phyloP scores from a whole-genome alignment of 2,329 filamentous ascomycete species.

The Aspergillus neotritici region DNA sequence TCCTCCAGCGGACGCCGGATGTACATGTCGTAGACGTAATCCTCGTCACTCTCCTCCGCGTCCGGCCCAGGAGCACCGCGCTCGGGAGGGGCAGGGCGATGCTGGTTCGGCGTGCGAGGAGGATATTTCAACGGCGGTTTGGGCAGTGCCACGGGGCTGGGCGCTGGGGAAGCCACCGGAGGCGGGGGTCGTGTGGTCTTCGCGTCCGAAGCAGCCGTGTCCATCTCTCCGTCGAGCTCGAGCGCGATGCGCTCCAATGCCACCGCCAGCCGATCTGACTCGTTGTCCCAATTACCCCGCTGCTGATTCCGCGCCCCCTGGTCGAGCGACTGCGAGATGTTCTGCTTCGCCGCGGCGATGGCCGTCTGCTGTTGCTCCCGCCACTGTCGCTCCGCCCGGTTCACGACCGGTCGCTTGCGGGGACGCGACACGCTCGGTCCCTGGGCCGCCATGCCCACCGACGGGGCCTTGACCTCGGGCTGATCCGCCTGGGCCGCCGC shows the following conservation, averaged over 20 bases:
- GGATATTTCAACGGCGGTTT: slow-evolving; percentile 33
- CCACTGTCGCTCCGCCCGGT: slow-evolving; percentile 37
- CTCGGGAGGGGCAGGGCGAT: slow-evolving; percentile 15
- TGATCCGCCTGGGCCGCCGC: slow-evolving; percentile 17
- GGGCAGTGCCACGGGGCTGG: slow-evolving; percentile 11
- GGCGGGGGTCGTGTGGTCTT: not conserved
- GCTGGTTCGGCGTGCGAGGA: slow-evolving; percentile 27
- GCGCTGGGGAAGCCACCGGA: slow-evolving; percentile 4
- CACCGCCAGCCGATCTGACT: slow-evolving; percentile 38
- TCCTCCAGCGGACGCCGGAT: slow-evolving; percentile 44
- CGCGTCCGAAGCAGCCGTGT: slow-evolving; percentile 11
- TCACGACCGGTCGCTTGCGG: slow-evolving; percentile 37
- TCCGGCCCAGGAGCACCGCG: slow-evolving; percentile 5
- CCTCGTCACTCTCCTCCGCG: slow-evolving; percentile 41
- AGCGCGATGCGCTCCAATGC: slow-evolving; percentile 41
- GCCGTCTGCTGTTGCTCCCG: slow-evolving; percentile 29
- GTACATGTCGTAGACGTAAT: slow-evolving; percentile 60
- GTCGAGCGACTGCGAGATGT: slow-evolving; percentile 30
- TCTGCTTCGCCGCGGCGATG: slow-evolving; percentile 32
- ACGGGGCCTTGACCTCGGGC: not conserved
- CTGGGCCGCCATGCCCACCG: slow-evolving; percentile 5
- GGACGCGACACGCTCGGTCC: slow-evolving; percentile 15
- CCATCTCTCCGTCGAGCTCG: slow-evolving; percentile 34
- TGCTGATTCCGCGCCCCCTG: slow-evolving; percentile 31
- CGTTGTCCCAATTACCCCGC: slow-evolving; percentile 38